Base-by-base conservation (phyloP, 441 rosid genomes). In the Melastoma candidum region DNA sequence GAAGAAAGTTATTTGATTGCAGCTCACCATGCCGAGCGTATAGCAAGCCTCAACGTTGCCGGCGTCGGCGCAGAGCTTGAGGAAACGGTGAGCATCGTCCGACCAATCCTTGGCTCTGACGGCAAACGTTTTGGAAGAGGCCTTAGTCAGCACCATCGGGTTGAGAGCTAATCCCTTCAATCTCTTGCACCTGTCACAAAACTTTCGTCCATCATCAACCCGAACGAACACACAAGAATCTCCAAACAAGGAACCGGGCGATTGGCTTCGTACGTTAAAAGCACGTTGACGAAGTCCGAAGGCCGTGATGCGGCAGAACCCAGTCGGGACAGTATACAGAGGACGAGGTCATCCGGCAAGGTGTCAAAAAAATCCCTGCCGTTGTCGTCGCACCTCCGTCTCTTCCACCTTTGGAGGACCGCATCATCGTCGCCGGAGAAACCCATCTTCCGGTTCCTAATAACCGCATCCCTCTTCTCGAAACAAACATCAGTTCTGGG, bases 11-110 rank as follows among this genome's bases (percentile, higher is more conserved):
- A 17, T 17, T 17, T 25, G n/a, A 11, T 36, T 32, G 5, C 26
- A 24, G 60, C 71, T 66, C 50, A 86, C 97, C 97, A 86, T 90
- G 75, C 97, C 97, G 7, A 90, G 97, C 46, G 87, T 84, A 61
- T 84, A 86, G 61, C 75, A 80, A 57, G 95, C 97, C 72, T 90
- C 97, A 25, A 72, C 78, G 57, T 77, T 84, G 61, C 97, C 97
- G 68, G 95, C 78, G 11, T 78, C 90, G 54, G 88, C 87, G 46
- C 95, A 86, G n/a, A 70, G 73, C 63, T 80, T 90, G 45, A 90
- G 65, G 65, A 90, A 86, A 43, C 85, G 78, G 64, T 86, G 94
- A 44, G 90, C 77, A 3, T 81, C 66, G 32, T 90, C 95, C 3
- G 80, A 80, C 97, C 97, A 90, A 26, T 74, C 81, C 5, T 57